Evolutionary conservation across 2,329 filamentous ascomycete genomes (phyloP).

Genomic region (Cordyceps cateniannulata): DNA sequence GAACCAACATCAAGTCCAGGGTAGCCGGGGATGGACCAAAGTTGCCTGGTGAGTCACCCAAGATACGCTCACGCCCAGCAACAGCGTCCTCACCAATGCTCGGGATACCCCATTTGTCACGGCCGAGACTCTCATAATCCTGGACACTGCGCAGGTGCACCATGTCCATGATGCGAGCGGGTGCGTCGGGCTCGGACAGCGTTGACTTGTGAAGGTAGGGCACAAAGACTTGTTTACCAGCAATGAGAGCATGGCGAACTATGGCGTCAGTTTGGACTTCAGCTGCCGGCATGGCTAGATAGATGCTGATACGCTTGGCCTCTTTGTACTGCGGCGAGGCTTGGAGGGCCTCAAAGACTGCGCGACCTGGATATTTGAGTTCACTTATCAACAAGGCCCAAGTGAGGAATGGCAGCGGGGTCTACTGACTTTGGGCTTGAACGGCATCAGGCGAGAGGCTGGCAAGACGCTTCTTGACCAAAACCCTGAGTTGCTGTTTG

Average conservation of each 20-base stretch:
- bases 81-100: slow-evolving; percentile 65
- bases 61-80: slow-evolving; percentile 60
- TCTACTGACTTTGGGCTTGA: slow-evolving; percentile 61
- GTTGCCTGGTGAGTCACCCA: slow-evolving; percentile 51
- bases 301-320: slow-evolving; percentile 74
- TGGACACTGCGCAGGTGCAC: slow-evolving; percentile 64
- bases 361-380: slow-evolving; percentile 37
- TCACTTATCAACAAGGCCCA: slow-evolving; percentile 3
- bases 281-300: slow-evolving; percentile 83
- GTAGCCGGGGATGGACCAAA: slow-evolving; percentile 34
- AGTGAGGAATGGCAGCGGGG: neutral
- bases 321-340: slow-evolving; percentile 66
- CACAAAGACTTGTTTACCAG: slow-evolving; percentile 82
- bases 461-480: slow-evolving; percentile 62
- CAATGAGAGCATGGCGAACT: slow-evolving; percentile 69
- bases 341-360: slow-evolving; percentile 58
- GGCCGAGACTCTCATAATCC: slow-evolving; percentile 71
- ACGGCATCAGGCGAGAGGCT: slow-evolving; percentile 56
- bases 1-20: slow-evolving; percentile 84
- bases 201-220: slow-evolving; percentile 72
- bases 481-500: slow-evolving; percentile 68
- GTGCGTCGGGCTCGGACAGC: slow-evolving; percentile 42
- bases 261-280: slow-evolving; percentile 82
- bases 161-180: slow-evolving; percentile 84
- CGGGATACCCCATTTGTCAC: slow-evolving; percentile 93